These are phyloP conservation scores for Pezicula carpinea DNA, from an alignment of 2,329 filamentous ascomycete species.

Conservation along the genomic window DNA sequence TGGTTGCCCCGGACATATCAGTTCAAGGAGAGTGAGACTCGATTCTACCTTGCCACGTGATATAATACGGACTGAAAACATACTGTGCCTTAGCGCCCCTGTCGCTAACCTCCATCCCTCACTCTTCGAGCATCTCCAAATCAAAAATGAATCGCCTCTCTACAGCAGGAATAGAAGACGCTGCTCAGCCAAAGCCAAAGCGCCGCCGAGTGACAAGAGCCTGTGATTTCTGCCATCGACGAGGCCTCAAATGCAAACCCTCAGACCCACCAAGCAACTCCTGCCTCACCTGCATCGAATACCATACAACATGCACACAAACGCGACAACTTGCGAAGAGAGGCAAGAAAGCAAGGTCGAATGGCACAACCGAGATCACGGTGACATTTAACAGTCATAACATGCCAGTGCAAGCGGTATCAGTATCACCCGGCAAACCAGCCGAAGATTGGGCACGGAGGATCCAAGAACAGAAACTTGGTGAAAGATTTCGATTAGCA, in stretches of 20 bases:
- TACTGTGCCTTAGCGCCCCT: too few relatives aligned
- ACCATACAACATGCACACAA: not conserved
- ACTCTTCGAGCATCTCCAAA: too few relatives aligned
- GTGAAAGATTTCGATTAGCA: not conserved
- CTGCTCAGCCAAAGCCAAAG: not conserved
- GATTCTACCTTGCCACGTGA: too few relatives aligned
- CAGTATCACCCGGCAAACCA: not conserved
- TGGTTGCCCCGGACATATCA: too few relatives aligned
- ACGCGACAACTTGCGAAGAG: not conserved
- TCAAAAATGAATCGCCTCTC: too few relatives aligned
- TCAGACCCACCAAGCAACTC: not conserved
- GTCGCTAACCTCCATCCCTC: too few relatives aligned
- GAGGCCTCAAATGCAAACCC: not conserved
- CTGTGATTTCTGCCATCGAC: not conserved
- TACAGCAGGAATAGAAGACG: too few relatives aligned
- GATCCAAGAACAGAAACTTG: not conserved
- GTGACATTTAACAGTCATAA: not conserved
- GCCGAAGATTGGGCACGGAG: not conserved
- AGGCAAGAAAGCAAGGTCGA: not conserved
- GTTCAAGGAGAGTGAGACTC: too few relatives aligned
- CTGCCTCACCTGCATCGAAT: not conserved
- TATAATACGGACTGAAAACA: too few relatives aligned
- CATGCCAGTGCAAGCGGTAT: not conserved
- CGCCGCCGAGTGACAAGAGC: not conserved
- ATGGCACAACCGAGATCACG: not conserved